Conservation (phyloP, 2,329 filamentous ascomycete species). For the Elsinoe australis region DNA sequence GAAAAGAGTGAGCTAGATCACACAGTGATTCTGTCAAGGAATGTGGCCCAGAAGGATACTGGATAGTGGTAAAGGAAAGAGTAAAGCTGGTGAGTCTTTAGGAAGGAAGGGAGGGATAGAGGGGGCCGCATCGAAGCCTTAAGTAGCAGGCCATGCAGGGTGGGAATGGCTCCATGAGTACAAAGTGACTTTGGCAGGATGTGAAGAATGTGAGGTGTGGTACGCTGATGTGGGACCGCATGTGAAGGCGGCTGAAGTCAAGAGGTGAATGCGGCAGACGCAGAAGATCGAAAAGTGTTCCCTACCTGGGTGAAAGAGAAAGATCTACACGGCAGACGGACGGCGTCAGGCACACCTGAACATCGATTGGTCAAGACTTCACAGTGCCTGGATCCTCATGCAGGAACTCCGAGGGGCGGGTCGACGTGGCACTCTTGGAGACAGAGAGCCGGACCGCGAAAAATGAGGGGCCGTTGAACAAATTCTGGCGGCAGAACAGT, state of each 20-base stretch:
- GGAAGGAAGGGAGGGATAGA: not conserved
- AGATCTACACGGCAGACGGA: not conserved
- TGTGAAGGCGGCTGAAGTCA: not conserved
- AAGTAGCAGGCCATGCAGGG: not conserved
- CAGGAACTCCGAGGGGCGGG: not conserved
- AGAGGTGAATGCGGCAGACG: not conserved
- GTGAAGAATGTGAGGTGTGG: not conserved
- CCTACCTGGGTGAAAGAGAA: not conserved
- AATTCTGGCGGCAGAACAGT: not conserved
- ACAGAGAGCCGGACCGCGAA: not conserved
- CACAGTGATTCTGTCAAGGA: not conserved
- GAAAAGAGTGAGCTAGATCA: slow-evolving; percentile 3
- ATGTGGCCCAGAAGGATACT: slow-evolving; percentile 9
- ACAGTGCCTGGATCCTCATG: slow-evolving; percentile 2
- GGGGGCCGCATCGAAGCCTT: not conserved
- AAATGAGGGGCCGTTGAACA: not conserved
- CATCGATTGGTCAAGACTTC: not conserved
- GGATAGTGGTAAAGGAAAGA: slow-evolving; percentile 1
- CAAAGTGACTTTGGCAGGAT: slow-evolving; percentile 3
- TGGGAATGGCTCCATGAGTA: not conserved
- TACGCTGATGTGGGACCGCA: not conserved
- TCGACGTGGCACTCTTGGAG: not conserved
- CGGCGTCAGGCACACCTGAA: not conserved
- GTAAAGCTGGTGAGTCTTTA: not conserved
- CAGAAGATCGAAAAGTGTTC: not conserved